Base-by-base conservation (phyloP, 148 eudicot species). In the Beta vulgaris region DNA sequence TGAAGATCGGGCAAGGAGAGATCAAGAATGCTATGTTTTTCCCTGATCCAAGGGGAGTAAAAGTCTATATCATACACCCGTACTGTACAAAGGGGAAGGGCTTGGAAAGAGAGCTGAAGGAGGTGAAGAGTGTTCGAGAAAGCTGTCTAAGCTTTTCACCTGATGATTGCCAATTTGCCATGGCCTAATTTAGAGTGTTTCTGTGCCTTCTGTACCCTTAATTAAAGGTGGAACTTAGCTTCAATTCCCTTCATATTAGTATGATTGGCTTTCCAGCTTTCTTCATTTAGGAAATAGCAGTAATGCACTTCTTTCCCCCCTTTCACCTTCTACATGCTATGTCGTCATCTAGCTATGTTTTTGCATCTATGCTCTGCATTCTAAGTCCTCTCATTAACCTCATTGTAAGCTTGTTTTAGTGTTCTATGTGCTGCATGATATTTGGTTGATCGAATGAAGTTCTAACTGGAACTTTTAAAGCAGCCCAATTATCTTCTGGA, bases 401-500 rank as follows among this genome's bases (percentile, higher is more conserved):
- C 23, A 19, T 69, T 65, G 40, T 21, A 35, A 11, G 40, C 71
- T 53, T 75, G 37, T 21, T 18, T 9, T 23, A 74, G 7, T 65
- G 35, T 37, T 26, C 21, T 53, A 28, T 37, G 26, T 32, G 57
- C 29, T 49, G 19, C 70, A 13, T 48, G 31, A 44, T 64, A 6
- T 62, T n/a, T 65, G 25, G 31, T 28, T 28, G 28, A 23, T 48
- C 13, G 14, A 37, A 53, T 54, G 39, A 65, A 40, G 37, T 60
- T 69, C 48, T 78, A 12, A 74, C 40, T 39, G 16, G 54, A 62
- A 32, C 48, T 70, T 23, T 72, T 63, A 4, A 48, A 76, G 71
- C 91, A 91, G 98, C 83, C 35, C 74, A 82, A 77, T 76, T 84
- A 79, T 86, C 87, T 76, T 82, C 90, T 11, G 97, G 84, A 62